Base-by-base conservation (phyloP, 345 rosid genomes). In the Trapa incisa region DNA sequence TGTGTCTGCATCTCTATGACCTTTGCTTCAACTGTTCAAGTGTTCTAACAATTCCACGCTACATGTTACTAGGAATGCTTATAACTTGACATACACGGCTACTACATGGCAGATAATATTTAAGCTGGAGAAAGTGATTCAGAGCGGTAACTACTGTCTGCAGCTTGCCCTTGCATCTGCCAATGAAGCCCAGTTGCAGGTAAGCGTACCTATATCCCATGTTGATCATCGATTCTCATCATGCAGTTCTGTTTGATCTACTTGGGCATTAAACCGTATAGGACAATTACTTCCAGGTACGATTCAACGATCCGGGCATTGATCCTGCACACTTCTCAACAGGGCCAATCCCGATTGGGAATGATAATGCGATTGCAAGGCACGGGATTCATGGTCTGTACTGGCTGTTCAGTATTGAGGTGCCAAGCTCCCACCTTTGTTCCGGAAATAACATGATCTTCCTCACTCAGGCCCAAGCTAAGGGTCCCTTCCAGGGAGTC, bases 361-460 rank as follows among this genome's bases (percentile, higher is more conserved):
- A 65, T 53, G 97, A 85, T 68, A 94, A 89, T 68, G 96, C 91
- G 0, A 84, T 91, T 3, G 93, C 97, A 0, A 82, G 97, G 67
- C 97, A 86, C 79, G 97, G 97, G 9, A 91, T 91, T 13, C 93
- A 86, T 61, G 99, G 93, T 15, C 64, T 91, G 71, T 87, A 87
- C 74, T 75, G 87, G 80, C 75, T 91, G 64, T 89, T 75, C 41
- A 81, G 80, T 75, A 77, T 86, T 33, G n/a, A 68, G 0, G 79
- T 89, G 8, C 75, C 78, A n/a, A 70, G 84, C 67, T 22, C 64
- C 41, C 67, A 33, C 43, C 85, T 91, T 65, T 61, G 2, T 0
- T 35, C 33, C 14, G 87, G 91, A 66, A 80, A 64, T 6, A 91
- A 89, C 75, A 76, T 69, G 0, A 82, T 89, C 32, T 87, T 73